These are phyloP conservation scores for Solanum tarijense DNA, from an alignment of 257 asterid genomes.

Conservation along the genomic window DNA sequence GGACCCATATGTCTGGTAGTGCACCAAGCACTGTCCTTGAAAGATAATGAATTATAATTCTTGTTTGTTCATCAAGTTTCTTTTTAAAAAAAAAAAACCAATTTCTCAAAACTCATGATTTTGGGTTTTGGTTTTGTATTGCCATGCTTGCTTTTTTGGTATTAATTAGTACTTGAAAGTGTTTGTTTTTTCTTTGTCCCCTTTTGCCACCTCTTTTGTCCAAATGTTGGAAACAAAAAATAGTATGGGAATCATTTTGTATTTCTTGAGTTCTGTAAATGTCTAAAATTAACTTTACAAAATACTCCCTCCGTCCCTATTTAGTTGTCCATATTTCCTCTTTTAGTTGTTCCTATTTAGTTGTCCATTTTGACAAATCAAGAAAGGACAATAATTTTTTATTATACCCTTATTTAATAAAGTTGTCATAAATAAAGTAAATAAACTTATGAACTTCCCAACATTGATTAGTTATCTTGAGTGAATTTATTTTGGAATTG, in stretches of 20 bases:
- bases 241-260: not conserved
- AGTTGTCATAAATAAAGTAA: too few species aligned
- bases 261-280: not conserved
- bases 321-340: too few species aligned
- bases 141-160: not conserved
- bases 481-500: too few species aligned
- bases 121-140: not conserved
- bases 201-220: not conserved
- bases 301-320: too few species aligned
- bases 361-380: too few species aligned
- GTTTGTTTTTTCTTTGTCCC: not conserved
- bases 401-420: too few species aligned
- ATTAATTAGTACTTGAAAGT: not conserved
- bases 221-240: conserved; percentile 1
- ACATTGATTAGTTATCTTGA: too few species aligned
- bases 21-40: conserved; percentile 26
- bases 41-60: not conserved
- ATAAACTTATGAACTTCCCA: too few species aligned
- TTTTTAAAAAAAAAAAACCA: not conserved
- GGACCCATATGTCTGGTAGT: conserved; percentile 49
- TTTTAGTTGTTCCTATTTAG: too few species aligned
- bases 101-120: not conserved
- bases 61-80: conserved; percentile 4
- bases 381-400: too few species aligned
- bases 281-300: not conserved